Conservation (phyloP, 192 early-diverging fungal genomes). For the Coemansia sp. region DNA sequence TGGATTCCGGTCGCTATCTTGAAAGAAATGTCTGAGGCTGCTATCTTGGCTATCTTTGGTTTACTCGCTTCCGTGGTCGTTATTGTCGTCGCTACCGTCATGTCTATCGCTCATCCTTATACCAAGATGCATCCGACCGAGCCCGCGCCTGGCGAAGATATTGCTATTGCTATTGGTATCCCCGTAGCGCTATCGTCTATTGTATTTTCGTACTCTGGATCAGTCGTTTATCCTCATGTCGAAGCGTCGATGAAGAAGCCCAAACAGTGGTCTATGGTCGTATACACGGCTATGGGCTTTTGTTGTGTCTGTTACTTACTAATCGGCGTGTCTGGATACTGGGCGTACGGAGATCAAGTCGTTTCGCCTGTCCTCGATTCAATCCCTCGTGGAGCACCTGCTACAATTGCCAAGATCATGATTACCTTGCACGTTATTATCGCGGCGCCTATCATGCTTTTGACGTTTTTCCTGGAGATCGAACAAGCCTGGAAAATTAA, state of each 20-base stretch:
- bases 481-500: conserved; percentile 63
- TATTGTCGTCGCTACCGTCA: conserved; percentile 63
- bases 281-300: conserved; percentile 59
- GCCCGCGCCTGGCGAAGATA: conserved; percentile 25
- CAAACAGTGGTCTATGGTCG: conserved; percentile 65
- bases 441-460: conserved; percentile 76
- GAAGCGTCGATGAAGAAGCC: conserved; percentile 76
- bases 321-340: conserved; percentile 71
- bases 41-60: conserved; percentile 68
- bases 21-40: conserved; percentile 79
- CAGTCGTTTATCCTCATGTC: conserved; percentile 80
- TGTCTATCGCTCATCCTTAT: conserved; percentile 50
- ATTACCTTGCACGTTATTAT: conserved; percentile 79
- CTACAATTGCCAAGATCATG: conserved; percentile 68
- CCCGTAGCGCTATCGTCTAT: conserved; percentile 72
- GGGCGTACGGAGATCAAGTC: conserved; percentile 67
- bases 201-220: conserved; percentile 74
- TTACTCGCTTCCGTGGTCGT: conserved; percentile 70
- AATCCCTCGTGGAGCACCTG: conserved; percentile 61
- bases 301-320: conserved; percentile 69
- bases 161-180: conserved; percentile 49
- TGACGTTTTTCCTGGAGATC: conserved; percentile 67
- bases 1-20: conserved; percentile 69
- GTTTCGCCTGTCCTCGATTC: conserved; percentile 69
- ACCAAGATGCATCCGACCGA: conserved; percentile 38